Evolutionary conservation across 306 rosid species (phyloP), one percentile per base, ranked within the genome.

Genomic region (Fagus sylvatica): DNA sequence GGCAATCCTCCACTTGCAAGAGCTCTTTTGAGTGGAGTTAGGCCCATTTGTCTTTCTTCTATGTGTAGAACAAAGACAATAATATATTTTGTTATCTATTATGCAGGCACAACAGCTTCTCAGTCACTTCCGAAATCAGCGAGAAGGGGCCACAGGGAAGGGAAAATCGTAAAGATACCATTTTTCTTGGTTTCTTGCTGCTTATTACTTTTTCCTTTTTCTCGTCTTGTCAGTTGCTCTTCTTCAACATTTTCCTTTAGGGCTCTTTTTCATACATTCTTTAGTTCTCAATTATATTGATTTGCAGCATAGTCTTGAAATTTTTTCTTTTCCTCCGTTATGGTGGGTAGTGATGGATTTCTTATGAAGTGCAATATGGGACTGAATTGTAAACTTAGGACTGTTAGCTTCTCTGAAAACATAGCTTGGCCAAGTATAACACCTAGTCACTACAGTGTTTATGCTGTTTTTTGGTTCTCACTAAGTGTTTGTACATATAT

Each of bases 41-140:
- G 28, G 28, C 28, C 28, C 28, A 22, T 22, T 22, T 22, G 28
- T 22, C 28, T 22, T 22, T 22, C 28, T 22, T 22, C 28, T 22
- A 62, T 39, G 37, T 36, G 76, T 81, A 28, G 68, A 48, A 46
- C 49, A 48, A 57, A 43, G 40, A 40, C 55, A 74, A 51, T 74
- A 16, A 57, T 77, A 4, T 28, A 43, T 51, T 33, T 19, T 15
- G 3, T 60, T 60, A 60, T 55, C 17, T 61, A 51, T 39, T 12
- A 72, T 85, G 89, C 92, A 93, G 98, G 98, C 97, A 77, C 98
- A 88, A 41, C 97, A 93, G 82, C 96, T 93, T 81, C 97, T 93
- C 68, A 87, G 98, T 69, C 93, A 93, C 84, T 93, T 93, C 79
- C 92, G 98, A 56, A 90, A 82, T 78, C 96, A 88, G 76, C 84